Evolutionary conservation across 1,139 yeast species (phyloP).

Genomic region (Insectozyma bohioensis): DNA sequence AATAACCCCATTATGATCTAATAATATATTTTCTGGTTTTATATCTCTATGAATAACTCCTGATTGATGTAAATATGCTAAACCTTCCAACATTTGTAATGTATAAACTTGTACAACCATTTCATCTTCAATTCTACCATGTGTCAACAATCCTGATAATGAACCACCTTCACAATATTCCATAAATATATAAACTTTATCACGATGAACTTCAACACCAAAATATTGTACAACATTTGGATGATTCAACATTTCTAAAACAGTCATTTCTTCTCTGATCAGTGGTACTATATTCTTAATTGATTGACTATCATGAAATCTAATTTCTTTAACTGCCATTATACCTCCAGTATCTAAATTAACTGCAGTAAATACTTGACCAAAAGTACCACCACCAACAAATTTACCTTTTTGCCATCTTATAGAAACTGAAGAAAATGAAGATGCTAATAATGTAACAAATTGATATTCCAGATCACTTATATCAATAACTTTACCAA

Average conservation of each 20-base stretch:
- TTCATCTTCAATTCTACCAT: conserved; percentile 95
- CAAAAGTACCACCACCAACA: conserved; percentile 96
- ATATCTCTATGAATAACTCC: conserved; percentile 98
- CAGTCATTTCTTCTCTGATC: conserved; percentile 95
- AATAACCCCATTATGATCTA: conserved; percentile 90
- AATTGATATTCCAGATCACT: conserved; percentile 86
- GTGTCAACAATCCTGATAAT: conserved; percentile 70
- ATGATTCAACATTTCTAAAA: conserved; percentile 88
- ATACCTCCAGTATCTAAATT: conserved; percentile 94
- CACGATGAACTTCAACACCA: conserved; percentile 97
- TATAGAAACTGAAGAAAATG: conserved; percentile 86
- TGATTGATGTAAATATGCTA: conserved; percentile 90
- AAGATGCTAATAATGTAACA: conserved; percentile 81
- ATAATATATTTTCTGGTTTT: conserved; percentile 89
- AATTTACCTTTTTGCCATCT: conserved; percentile 97
- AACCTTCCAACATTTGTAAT: conserved; percentile 89
- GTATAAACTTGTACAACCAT: conserved; percentile 89
- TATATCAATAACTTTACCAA: conserved; percentile 89
- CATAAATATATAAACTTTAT: conserved; percentile 93
- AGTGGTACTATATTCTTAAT: conserved; percentile 84
- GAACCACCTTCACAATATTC: conserved; percentile 98
- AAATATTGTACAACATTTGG: conserved; percentile 95
- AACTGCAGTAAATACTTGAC: conserved; percentile 88
- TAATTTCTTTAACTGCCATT: conserved; percentile 94
- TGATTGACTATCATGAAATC: conserved; percentile 85